Conservation (phyloP, 106 monocot species). For the Gastrodia elata region DNA sequence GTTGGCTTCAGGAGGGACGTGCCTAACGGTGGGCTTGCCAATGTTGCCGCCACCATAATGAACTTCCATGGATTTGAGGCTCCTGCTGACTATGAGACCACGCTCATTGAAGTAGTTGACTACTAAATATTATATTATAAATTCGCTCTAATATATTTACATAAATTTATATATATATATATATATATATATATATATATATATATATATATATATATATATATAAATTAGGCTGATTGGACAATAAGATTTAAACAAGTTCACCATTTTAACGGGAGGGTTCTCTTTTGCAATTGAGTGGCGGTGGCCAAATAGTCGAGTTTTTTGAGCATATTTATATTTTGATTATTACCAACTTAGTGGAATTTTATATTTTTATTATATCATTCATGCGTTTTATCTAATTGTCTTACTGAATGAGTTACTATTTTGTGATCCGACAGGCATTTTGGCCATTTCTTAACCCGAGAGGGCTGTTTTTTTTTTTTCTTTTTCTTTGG, state of each 20-base stretch:
- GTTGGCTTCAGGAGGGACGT: conserved; percentile 64
- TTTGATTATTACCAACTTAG: too few relatives aligned
- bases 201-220: neutral
- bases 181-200: too few relatives aligned
- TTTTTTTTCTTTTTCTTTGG: too few relatives aligned
- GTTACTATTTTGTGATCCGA: too few relatives aligned
- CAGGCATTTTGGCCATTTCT: too few relatives aligned
- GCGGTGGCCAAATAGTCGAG: too few relatives aligned
- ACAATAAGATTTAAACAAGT: neutral
- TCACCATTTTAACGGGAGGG: neutral
- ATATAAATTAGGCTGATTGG: neutral
- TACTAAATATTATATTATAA: conserved; percentile 13
- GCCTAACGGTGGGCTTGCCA: conserved; percentile 69
- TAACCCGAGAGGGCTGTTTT: too few relatives aligned
- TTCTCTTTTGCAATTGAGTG: neutral
- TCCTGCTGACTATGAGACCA: conserved; percentile 72
- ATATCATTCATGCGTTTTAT: too few relatives aligned
- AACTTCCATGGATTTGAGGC: conserved; percentile 92
- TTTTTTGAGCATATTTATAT: too few relatives aligned
- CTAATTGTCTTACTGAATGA: too few relatives aligned
- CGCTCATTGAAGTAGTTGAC: conserved; percentile 87
- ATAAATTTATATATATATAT: neutral
- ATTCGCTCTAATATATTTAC: neutral
- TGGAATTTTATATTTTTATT: too few relatives aligned
- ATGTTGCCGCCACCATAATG: conserved; percentile 92